Conservation (phyloP, 208 protist species). For the Trypanosoma vivax region DNA sequence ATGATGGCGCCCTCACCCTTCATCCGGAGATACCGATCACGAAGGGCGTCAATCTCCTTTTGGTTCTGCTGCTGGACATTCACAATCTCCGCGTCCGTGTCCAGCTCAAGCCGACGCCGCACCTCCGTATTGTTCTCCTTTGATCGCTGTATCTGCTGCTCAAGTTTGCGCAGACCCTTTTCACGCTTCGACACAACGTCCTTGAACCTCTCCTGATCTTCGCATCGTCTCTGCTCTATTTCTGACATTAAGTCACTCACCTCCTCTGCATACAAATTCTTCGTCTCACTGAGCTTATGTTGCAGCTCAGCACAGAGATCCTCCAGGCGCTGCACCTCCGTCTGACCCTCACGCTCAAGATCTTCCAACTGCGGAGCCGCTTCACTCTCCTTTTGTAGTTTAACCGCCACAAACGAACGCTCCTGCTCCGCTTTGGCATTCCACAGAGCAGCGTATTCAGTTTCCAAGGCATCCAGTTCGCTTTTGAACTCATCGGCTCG, state of each 20-base stretch:
- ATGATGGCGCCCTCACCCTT: conserved; percentile 94
- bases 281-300: conserved; percentile 58
- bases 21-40: conserved; percentile 86
- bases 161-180: conserved; percentile 54
- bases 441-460: conserved; percentile 74
- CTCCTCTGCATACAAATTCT: conserved; percentile 28
- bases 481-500: conserved; percentile 85
- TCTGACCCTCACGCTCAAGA: conserved; percentile 80
- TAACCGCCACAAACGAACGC: conserved; percentile 84
- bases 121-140: conserved; percentile 82
- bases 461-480: conserved; percentile 51
- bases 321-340: conserved; percentile 83
- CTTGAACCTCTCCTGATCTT: conserved; percentile 76
- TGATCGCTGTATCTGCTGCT: conserved; percentile 53
- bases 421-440: conserved; percentile 89
- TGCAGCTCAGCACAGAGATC: conserved; percentile 59
- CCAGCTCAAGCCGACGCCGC: conserved; percentile 88
- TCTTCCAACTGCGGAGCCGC: conserved; percentile 51
- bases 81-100: conserved; percentile 92
- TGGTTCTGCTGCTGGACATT: conserved; percentile 72
- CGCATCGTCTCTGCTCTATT: conserved; percentile 28
- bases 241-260: conserved; percentile 27
- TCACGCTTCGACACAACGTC: conserved; percentile 62
- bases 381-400: conserved; percentile 76
- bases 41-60: conserved; percentile 57